phyloP scores from a whole-genome alignment of 139 green algal genomes.

The Chlamydomonas eustigma region DNA sequence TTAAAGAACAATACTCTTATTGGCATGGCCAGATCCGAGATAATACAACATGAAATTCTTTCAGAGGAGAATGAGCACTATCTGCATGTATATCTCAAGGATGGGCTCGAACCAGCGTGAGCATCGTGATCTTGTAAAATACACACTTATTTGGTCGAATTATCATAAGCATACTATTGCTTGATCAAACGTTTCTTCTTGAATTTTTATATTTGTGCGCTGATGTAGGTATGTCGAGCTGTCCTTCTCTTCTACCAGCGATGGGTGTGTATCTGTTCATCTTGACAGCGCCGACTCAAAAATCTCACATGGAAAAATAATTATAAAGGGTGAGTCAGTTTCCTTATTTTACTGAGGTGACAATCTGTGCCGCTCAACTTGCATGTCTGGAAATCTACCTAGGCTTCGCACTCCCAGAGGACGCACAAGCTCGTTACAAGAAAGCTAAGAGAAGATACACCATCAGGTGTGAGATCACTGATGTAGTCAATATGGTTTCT shows the following conservation, averaged over 20 bases:
- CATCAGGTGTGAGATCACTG: constrained; percentile 3
- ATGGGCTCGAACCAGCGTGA: constrained; percentile 1
- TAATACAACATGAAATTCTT: neutral
- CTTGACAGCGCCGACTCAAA: neutral
- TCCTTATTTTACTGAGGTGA: no score
- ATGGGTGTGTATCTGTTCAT: neutral
- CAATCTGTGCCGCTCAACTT: no score
- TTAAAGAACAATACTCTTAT: no score
- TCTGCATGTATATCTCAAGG: constrained; percentile 5
- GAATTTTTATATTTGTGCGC: neutral
- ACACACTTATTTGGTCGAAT: no score
- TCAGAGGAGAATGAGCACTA: neutral
- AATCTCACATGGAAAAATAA: neutral
- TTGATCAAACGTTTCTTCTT: no score
- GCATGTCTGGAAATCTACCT: no score
- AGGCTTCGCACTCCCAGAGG: no score
- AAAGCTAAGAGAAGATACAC: neutral
- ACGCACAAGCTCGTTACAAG: neutral
- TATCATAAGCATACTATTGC: no score
- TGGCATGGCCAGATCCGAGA: no score
- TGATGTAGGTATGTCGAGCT: neutral
- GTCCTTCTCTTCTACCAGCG: neutral
- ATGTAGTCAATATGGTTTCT: no score
- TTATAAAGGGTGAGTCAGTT: neutral
- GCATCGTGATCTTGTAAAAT: no score